A percentile compares a stretch with the other conserved stretches of the same genome.
Conservation (phyloP, 768 basidiomycete species). For the Ramaria sp. region DNA sequence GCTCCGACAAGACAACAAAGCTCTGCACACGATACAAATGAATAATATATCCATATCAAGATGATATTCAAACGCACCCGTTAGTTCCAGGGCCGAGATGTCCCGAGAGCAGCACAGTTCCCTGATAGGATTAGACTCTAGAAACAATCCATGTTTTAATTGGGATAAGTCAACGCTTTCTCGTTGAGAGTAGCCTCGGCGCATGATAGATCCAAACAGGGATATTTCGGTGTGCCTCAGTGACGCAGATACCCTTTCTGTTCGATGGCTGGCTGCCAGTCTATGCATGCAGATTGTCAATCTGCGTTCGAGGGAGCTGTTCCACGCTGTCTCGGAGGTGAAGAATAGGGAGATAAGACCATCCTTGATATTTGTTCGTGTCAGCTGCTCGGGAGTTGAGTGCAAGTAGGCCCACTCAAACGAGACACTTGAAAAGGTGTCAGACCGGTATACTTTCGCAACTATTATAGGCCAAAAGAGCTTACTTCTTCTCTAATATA, state of each 20-base stretch:
- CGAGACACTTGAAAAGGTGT: constrained; percentile 15
- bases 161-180: neutral
- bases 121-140: constrained; percentile 2
- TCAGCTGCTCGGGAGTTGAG: constrained; percentile 16
- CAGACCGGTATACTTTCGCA: too few relatives aligned
- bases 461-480: too few relatives aligned
- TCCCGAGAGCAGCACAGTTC: neutral
- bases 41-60: neutral
- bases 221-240: neutral
- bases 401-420: constrained; percentile 41
- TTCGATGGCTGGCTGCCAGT: neutral
- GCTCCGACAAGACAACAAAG: constrained; percentile 29
- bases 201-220: neutral
- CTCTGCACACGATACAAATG: constrained; percentile 22
- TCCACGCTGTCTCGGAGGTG: neutral
- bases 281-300: constrained; percentile 2
- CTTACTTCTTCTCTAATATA: constrained; percentile 14
- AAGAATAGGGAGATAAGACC: constrained; percentile 21
- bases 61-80: neutral
- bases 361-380: constrained; percentile 18
- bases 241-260: neutral
- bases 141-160: constrained; percentile 5
- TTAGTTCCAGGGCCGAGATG: neutral
- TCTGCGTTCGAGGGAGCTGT: constrained; percentile 2
- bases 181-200: neutral